A percentile compares a stretch with the other conserved stretches of the same genome.
phyloP scores from a whole-genome alignment of 352 stramenopile species.

The Albugo candida region DNA sequence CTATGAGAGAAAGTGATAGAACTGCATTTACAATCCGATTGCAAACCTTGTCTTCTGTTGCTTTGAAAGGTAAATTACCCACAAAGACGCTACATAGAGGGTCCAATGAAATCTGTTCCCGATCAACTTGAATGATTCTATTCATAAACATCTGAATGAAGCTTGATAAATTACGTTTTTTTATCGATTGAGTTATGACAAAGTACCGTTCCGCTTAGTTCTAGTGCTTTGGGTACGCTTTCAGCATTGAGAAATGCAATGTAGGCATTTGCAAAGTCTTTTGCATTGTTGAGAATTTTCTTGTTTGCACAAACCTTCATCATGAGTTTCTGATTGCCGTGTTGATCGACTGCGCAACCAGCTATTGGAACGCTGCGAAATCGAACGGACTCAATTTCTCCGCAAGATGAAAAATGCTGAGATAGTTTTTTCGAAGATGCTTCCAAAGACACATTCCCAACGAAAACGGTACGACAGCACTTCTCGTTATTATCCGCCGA shows the following conservation, averaged over 20 bases:
- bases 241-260: constrained; percentile 55
- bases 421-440: constrained; percentile 63
- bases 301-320: constrained; percentile 83
- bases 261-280: constrained; percentile 84
- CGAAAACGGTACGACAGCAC: constrained; percentile 71
- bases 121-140: constrained; percentile 51
- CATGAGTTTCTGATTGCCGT: constrained; percentile 82
- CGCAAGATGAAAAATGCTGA: constrained; percentile 64
- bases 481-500: constrained; percentile 28
- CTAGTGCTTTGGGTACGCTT: constrained; percentile 40
- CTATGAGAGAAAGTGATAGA: constrained; percentile 1
- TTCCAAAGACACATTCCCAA: constrained; percentile 82
- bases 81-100: constrained; percentile 77
- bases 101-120: constrained; percentile 41
- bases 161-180: background rate
- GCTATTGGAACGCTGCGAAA: constrained; percentile 74
- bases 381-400: constrained; percentile 70
- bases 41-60: constrained; percentile 37
- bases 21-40: background rate
- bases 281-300: constrained; percentile 65
- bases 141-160: constrained; percentile 21
- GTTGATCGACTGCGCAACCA: constrained; percentile 61
- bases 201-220: constrained; percentile 41
- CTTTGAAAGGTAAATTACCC: constrained; percentile 77
- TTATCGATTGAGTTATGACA: background rate